phyloP scores from a whole-genome alignment of 352 stramenopile genomes.

The Thalassiosira mediterranea region DNA sequence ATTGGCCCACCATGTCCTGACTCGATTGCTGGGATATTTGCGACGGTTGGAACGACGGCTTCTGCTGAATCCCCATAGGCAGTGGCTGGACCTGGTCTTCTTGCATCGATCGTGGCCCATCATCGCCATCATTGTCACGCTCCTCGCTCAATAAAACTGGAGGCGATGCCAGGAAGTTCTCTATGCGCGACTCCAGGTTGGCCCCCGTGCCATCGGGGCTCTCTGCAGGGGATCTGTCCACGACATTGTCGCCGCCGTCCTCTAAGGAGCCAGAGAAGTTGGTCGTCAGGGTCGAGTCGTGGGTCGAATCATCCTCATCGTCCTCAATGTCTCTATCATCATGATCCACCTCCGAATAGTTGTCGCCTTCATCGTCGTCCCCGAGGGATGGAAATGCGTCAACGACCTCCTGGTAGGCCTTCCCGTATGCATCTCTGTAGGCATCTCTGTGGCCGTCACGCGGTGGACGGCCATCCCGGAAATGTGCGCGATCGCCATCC shows the following conservation, averaged over 20 bases:
- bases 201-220: background rate
- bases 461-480: background rate
- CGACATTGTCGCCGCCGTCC: background rate
- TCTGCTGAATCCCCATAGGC: too few species aligned
- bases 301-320: constrained; percentile 5
- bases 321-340: background rate
- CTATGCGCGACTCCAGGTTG: background rate
- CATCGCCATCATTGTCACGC: background rate
- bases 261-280: constrained; percentile 1
- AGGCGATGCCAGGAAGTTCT: constrained; percentile 12
- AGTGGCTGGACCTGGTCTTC: too few species aligned
- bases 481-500: background rate
- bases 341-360: background rate
- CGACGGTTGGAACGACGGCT: background rate
- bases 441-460: background rate
- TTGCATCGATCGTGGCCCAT: background rate
- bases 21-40: too few species aligned
- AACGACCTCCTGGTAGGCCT: constrained; percentile 1
- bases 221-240: background rate
- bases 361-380: background rate
- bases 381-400: background rate
- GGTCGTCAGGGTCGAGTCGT: constrained; percentile 21
- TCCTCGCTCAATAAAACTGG: constrained; percentile 1
- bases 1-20: constrained; percentile 4
- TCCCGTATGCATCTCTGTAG: background rate